phyloP scores from a whole-genome alignment of 1,284 basidiomycete genomes.

The Serendipita sp. region DNA sequence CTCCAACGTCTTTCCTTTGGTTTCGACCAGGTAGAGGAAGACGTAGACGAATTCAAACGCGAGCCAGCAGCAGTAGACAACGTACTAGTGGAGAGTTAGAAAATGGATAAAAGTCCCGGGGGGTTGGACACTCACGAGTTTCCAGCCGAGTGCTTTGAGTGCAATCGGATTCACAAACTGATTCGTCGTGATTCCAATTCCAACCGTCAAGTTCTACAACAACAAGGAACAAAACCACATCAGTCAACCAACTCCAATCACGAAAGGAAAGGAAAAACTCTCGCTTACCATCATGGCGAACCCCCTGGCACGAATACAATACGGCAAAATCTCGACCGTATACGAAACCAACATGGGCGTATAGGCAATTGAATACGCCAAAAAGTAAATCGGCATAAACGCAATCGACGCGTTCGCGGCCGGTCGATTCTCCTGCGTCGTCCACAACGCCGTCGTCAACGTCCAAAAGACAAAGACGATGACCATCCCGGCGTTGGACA shows the following conservation, averaged over 20 bases:
- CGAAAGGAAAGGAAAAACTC: background rate
- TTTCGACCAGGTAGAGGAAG: constrained; percentile 44
- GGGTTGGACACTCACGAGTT: constrained; percentile 30
- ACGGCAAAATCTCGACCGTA: constrained; percentile 54
- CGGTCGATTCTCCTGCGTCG: constrained; percentile 28
- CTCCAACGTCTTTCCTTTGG: constrained; percentile 49
- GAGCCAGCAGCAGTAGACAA: constrained; percentile 49
- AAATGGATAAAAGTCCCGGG: background rate
- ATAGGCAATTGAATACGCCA: constrained; percentile 24
- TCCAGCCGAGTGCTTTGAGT: constrained; percentile 49
- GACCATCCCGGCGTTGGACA: constrained; percentile 53
- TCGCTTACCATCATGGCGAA: constrained; percentile 45
- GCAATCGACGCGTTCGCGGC: constrained; percentile 37
- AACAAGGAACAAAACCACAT: constrained; percentile 36
- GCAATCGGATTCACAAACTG: constrained; percentile 64
- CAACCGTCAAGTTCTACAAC: constrained; percentile 10
- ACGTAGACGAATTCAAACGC: constrained; percentile 44
- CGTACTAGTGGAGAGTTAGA: constrained; percentile 24
- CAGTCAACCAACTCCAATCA: background rate
- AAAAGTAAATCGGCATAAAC: background rate
- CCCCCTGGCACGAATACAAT: constrained; percentile 51
- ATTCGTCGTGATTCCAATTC: constrained; percentile 39
- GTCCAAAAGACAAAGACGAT: constrained; percentile 44
- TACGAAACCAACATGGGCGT: constrained; percentile 50
- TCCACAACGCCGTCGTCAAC: constrained; percentile 43